Base-by-base conservation (phyloP, 306 rosid genomes). In the Lathyrus sativus region DNA sequence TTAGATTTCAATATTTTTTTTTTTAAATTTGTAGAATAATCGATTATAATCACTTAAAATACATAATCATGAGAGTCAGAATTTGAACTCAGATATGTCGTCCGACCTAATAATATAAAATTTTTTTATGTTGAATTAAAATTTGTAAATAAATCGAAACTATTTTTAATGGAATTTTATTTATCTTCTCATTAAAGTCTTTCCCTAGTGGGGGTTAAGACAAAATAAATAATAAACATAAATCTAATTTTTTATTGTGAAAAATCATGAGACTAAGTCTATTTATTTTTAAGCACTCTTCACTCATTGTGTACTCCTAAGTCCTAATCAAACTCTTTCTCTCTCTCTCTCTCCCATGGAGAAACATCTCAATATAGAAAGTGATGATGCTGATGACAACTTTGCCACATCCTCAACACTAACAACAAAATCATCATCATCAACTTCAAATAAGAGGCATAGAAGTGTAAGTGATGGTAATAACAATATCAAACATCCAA, bases 341-440 rank as follows among this genome's bases (percentile, higher is more conserved):
- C 17, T 5, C 50, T 13, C 50, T 5, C 50, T 42, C 46, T 6
- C 11, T 48, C 56, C 74, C 63, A 79, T 79, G 81, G 80, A 54
- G 49, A 70, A 86, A 65, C 76, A 64, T 45, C 80, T 75, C 83
- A 82, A 84, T 74, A 73, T 84, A 70, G 91, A 84, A 82, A 82
- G 63, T 57, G 86, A 74, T 69, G 78, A 13, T 38, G 67, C 82
- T 68, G 74, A 86, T 11, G 72, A 70, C 57, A 84, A 72, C 3
- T 67, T 77, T 2, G 45, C 85, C 9, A 24, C 82, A 3, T 41
- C 79, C 0, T 56, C 80, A 7, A 8, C 84, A 26, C 29, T 26
- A 26, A 26, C 29, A 26, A 26, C 29, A 26, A 26, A 26, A 26
- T 26, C 29, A 3, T 6, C 75, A 3, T 17, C 81, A 14, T 3